Evolutionary conservation across 148 eudicot species (phyloP), one percentile per base, ranked within the genome.

Genomic region (Spergularia marina): DNA sequence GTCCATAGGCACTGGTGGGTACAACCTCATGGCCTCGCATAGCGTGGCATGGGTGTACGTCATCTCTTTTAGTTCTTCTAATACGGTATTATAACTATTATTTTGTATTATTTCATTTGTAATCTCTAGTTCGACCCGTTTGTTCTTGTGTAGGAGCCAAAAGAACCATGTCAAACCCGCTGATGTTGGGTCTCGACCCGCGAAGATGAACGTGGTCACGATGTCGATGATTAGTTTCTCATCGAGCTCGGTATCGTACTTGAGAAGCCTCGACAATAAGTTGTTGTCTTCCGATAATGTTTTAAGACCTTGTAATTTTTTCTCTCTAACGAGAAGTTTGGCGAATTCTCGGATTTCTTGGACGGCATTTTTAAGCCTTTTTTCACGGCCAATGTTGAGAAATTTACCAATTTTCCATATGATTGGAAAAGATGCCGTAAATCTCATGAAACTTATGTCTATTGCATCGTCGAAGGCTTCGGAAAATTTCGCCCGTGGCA

Each of bases 1-100:
- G 73, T 86, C 84, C 63, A 67, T 18, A 4, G 86, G 83, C 23
- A 86, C 85, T 12, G 88, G 84, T 18, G 88, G 89, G 65, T 81
- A 86, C 0, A 83, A 59, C 68, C 86, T 79, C 83, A 86, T 81
- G 58, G 77, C 70, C 57, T 86, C 89, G 39, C 81, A 81, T 17
- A 86, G 39, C 1, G 83, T 62, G 7, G 86, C 89, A 20, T 83
- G 84, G 1, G 78, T 72, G 53, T 75, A 81, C 0, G n/a, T 74
- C 70, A 86, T 61, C 6, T 78, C 73, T 39, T 70, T 80, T 17
- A 79, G 21, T 18, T 74, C 57, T 7, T 74, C 58, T 23, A 52
- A 51, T 8, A 68, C 74, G 2, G 57, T 57, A 23, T 41, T n/a
- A 4, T 15, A 14, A 1, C 53, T 53, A 59, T 34, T 25, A 20